Percentiles rank a stretch among this genome's conserved stretches.
These are phyloP conservation scores for Zymoseptoria pseudotritici DNA, from an alignment of 2,329 filamentous ascomycete species.

Conservation along the genomic window DNA sequence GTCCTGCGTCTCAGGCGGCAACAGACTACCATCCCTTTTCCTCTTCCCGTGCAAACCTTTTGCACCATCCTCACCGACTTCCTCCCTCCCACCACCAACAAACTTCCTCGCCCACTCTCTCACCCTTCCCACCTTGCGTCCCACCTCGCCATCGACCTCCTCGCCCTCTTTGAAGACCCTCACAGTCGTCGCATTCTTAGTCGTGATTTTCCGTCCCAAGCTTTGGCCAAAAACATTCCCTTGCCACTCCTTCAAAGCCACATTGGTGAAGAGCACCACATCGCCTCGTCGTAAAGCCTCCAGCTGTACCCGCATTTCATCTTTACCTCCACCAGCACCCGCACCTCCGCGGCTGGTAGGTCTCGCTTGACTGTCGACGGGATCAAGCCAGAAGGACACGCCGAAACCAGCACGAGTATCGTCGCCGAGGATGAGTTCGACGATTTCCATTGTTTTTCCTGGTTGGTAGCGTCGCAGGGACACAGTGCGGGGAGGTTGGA, in stretches of 20 bases:
- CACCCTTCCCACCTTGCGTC: slow-evolving; percentile 57
- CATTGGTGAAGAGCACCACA: slow-evolving; percentile 69
- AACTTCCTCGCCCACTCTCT: slow-evolving; percentile 69
- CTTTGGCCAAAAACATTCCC: slow-evolving; percentile 79
- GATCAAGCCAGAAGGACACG: slow-evolving; percentile 73
- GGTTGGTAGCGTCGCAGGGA: slow-evolving; percentile 47
- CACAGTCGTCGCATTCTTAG: slow-evolving; percentile 52
- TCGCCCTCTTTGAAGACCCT: slow-evolving; percentile 8
- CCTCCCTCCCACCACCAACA: slow-evolving; percentile 41
- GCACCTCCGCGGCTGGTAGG: background rate
- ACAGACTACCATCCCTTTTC: slow-evolving; percentile 1
- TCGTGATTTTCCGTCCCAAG: slow-evolving; percentile 63
- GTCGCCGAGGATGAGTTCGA: slow-evolving; percentile 77
- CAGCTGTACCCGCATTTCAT: slow-evolving; percentile 34
- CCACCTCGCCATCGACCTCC: slow-evolving; percentile 1
- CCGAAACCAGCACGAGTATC: slow-evolving; percentile 74
- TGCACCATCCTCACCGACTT: background rate
- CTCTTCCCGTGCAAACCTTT: slow-evolving; percentile 1
- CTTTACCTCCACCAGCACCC: slow-evolving; percentile 11
- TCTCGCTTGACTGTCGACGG: slow-evolving; percentile 25
- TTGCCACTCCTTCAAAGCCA: slow-evolving; percentile 68
- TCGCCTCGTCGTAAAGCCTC: slow-evolving; percentile 59
- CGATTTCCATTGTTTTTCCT: slow-evolving; percentile 48
- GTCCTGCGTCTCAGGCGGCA: slow-evolving; percentile 1
- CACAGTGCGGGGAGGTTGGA: slow-evolving; percentile 60